Percentiles rank a stretch among this genome's conserved stretches.
Conservation (phyloP, 2,329 filamentous ascomycete genomes). For the Alternaria sp. region DNA sequence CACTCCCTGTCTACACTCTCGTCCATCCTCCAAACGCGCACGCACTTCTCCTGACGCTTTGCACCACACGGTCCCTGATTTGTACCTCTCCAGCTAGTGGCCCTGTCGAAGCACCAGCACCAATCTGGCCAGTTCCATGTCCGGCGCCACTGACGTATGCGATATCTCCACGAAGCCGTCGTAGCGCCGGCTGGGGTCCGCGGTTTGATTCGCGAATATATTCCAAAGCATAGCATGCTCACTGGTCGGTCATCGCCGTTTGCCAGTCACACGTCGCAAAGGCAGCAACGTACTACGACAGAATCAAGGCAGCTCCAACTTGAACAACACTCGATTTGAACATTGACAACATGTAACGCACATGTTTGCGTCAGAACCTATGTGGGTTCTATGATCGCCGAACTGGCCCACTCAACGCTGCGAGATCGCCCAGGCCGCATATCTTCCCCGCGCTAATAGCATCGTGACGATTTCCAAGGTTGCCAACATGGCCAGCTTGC, state of each 20-base stretch:
- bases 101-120: background rate
- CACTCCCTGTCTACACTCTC: background rate
- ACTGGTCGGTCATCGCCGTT: background rate
- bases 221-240: background rate
- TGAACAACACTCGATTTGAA: background rate
- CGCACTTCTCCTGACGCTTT: background rate
- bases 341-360: background rate
- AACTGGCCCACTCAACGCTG: constrained; percentile 1
- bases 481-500: background rate
- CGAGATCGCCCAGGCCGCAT: constrained; percentile 1
- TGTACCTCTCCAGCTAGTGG: background rate
- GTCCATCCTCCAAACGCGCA: constrained; percentile 1
- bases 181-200: background rate
- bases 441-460: constrained; percentile 1
- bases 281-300: background rate
- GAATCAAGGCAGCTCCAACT: background rate
- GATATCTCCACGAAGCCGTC: background rate
- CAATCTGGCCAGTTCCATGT: background rate
- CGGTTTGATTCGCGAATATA: background rate
- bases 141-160: constrained; percentile 3
- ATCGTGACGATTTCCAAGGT: background rate
- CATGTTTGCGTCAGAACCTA: background rate
- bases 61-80: constrained; percentile 6
- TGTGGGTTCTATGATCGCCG: background rate
- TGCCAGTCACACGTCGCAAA: background rate